Evolutionary conservation across 2,329 filamentous ascomycete species (phyloP).

Genomic region (Drechmeria coniospora): DNA sequence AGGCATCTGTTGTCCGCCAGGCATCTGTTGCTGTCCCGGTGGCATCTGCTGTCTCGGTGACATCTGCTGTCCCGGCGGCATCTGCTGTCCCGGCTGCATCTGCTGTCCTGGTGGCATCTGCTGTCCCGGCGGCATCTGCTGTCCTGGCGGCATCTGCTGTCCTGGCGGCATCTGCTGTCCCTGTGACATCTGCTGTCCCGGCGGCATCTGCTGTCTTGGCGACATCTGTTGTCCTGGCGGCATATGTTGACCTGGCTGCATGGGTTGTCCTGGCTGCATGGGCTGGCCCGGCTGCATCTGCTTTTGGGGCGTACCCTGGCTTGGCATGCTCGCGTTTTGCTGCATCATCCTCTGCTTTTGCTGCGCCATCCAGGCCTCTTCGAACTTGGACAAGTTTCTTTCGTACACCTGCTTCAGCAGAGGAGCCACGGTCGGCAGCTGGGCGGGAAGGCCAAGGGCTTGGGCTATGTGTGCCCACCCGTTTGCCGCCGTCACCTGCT

Average conservation of each 20-base stretch:
- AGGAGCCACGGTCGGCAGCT: constrained; percentile 49
- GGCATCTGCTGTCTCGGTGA: too few species aligned
- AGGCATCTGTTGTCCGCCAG: too few species aligned
- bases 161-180: too few species aligned
- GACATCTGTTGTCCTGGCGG: background rate
- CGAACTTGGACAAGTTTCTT: constrained; percentile 60
- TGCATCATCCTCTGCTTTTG: constrained; percentile 38
- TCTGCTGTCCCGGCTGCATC: too few species aligned
- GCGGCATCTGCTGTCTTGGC: too few species aligned
- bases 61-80: too few species aligned
- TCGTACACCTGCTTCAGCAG: constrained; percentile 64
- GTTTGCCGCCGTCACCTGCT: constrained; percentile 52
- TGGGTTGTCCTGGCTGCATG: constrained; percentile 15
- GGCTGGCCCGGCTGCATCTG: constrained; percentile 22
- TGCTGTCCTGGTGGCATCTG: too few species aligned
- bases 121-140: too few species aligned
- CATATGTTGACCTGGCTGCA: constrained; percentile 15
- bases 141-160: too few species aligned
- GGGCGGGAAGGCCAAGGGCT: constrained; percentile 45
- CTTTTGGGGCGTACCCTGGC: constrained; percentile 14
- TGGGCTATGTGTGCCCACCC: constrained; percentile 61
- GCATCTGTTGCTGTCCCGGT: too few species aligned
- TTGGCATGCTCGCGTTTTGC: constrained; percentile 16
- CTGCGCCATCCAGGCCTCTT: constrained; percentile 47
- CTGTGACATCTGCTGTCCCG: too few species aligned